Evolutionary conservation across 768 basidiomycete species (phyloP).

Genomic region (Boletus bicolor): DNA sequence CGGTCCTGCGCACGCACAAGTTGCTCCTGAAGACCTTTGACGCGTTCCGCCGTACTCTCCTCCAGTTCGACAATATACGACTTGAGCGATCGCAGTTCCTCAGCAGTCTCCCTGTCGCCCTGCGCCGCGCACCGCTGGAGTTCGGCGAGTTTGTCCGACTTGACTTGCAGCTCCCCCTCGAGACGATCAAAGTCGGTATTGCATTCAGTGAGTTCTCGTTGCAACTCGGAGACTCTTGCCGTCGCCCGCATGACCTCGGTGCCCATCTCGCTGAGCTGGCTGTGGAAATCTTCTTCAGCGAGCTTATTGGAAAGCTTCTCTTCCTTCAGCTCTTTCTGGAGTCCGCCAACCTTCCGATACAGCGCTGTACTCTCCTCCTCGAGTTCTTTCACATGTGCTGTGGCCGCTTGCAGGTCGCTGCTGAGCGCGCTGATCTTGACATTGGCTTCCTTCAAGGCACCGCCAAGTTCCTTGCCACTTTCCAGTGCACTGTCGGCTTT

Average conservation of each 20-base stretch:
- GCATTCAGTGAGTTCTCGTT: conserved; percentile 44
- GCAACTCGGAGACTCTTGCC: conserved; percentile 41
- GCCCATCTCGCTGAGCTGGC: conserved; percentile 31
- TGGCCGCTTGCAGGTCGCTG: conserved; percentile 51
- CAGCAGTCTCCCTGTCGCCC: conserved; percentile 23
- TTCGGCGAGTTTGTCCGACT: conserved; percentile 22
- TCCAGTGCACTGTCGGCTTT: conserved; percentile 66
- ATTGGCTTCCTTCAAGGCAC: conserved; percentile 64
- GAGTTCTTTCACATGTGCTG: conserved; percentile 54
- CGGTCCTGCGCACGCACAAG: conserved; percentile 46
- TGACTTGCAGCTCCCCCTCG: conserved; percentile 45
- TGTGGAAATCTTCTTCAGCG: conserved; percentile 38
- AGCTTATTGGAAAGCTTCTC: conserved; percentile 44
- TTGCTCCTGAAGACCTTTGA: conserved; percentile 56
- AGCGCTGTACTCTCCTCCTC: conserved; percentile 58
- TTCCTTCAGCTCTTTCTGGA: conserved; percentile 56
- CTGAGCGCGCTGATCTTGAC: conserved; percentile 53
- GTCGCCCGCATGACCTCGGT: conserved; percentile 30
- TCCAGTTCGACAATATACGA: conserved; percentile 58
- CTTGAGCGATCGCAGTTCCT: conserved; percentile 42
- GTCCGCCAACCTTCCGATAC: conserved; percentile 48
- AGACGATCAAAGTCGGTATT: conserved; percentile 29
- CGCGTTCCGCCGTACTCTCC: conserved; percentile 48
- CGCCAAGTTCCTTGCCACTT: conserved; percentile 64
- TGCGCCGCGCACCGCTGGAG: conserved; percentile 26